Conservation (phyloP, 148 eudicot genomes). For the Spergularia bocconei region DNA sequence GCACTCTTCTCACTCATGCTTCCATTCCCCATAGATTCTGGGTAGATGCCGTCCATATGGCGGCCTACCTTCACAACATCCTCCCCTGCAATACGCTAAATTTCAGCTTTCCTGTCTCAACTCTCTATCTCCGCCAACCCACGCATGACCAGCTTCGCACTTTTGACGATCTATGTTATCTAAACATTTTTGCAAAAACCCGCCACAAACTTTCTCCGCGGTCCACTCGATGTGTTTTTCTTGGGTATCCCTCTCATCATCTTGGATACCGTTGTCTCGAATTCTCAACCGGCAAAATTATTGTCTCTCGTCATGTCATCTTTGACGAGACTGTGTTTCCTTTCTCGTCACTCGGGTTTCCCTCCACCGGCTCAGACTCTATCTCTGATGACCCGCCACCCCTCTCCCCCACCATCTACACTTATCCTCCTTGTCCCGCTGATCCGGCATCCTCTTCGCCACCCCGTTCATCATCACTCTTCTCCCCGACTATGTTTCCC, state of each 20-base stretch:
- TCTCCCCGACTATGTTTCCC: too few relatives aligned
- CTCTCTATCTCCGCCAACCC: background rate
- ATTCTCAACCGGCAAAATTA: too few relatives aligned
- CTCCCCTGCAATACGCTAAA: background rate
- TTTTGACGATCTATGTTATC: background rate
- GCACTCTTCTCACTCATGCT: background rate
- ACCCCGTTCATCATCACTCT: too few relatives aligned
- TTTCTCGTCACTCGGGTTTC: too few relatives aligned
- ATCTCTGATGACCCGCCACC: too few relatives aligned
- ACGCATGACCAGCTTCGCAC: background rate
- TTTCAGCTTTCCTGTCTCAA: background rate
- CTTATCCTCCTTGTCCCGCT: too few relatives aligned
- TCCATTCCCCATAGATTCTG: background rate
- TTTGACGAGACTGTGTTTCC: too few relatives aligned
- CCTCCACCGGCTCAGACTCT: too few relatives aligned
- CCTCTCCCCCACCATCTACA: too few relatives aligned
- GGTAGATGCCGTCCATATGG: background rate
- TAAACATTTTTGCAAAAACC: background rate
- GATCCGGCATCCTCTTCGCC: too few relatives aligned
- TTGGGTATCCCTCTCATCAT: background rate
- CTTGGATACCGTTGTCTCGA: background rate
- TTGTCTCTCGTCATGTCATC: too few relatives aligned
- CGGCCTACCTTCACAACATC: background rate
- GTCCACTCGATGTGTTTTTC: background rate
- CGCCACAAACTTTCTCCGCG: background rate